phyloP scores from a whole-genome alignment of 306 rosid genomes.

The Casuarina equisetifolia region DNA sequence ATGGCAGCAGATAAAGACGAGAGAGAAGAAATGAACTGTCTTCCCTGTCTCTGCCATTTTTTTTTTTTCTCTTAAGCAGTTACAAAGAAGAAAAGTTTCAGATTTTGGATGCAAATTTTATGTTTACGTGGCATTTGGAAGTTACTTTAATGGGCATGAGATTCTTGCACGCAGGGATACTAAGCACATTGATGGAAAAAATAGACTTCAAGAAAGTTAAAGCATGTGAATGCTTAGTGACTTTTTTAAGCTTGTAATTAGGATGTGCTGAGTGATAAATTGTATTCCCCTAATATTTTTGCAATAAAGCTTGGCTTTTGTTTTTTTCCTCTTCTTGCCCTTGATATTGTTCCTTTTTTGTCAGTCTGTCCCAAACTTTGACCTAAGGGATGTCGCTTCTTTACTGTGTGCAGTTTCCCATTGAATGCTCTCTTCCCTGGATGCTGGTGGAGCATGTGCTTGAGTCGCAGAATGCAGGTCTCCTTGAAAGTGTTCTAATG shows the following conservation, averaged over 20 bases:
- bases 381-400: constrained; percentile 30
- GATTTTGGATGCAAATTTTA: too few relatives aligned
- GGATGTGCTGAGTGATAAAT: background rate
- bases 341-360: background rate
- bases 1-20: too few relatives aligned
- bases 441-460: constrained; percentile 93
- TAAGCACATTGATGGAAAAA: too few relatives aligned
- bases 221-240: background rate
- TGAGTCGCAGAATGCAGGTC: constrained; percentile 85
- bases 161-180: too few relatives aligned
- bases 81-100: too few relatives aligned
- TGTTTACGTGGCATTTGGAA: too few relatives aligned
- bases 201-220: too few relatives aligned
- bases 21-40: too few relatives aligned
- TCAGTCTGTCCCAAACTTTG: background rate
- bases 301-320: background rate
- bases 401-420: constrained; percentile 66
- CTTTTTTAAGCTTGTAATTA: background rate
- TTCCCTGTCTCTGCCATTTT: too few relatives aligned
- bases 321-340: background rate
- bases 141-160: too few relatives aligned
- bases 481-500: constrained; percentile 85
- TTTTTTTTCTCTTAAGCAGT: too few relatives aligned
- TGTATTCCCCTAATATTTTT: background rate
- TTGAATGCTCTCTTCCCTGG: constrained; percentile 99